Evolutionary conservation across 768 basidiomycete species (phyloP), one percentile per base, ranked within the genome.

Genomic region (Hortiboletus campestris): DNA sequence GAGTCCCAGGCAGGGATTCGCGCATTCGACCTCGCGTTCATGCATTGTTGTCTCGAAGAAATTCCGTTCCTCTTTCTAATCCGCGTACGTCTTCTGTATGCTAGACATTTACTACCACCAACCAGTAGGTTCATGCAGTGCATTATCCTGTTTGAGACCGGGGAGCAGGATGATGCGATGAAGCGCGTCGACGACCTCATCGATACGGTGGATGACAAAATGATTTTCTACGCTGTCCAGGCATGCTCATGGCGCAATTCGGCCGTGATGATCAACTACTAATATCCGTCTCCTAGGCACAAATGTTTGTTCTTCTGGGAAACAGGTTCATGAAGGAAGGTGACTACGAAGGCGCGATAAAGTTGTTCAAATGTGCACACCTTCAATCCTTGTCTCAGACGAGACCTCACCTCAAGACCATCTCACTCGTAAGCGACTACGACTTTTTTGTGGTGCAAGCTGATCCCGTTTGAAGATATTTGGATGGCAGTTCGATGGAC

Each of bases 11-110:
- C 43, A 12, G 61, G 54, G 14, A 45, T 62, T 34, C 57, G 57
- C 22, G 31, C 42, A 11, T 59, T 62, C 17, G 62, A 63, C 32
- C 62, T 63, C 32, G 28, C 51, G 16, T 63, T 63, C 42, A 28
- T 51, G 46, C 34, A 50, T 28, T 58, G 60, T n/a, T 35, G 28
- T 4, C 47, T 36, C 6, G 39, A 49, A 22, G 62, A 62, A 20
- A 51, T 46, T 3, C 28, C 39, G 2, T 63, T 62, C 29, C 43
- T 63, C 36, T 51, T 62, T 19, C 50, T 62, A 2, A 45, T 63
- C 9, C 56, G 57, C 14, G 62, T 63, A 28, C 10, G 56, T 55
- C n/a, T 32, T 25, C 11, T 25, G n/a, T 28, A 17, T 36, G 4
- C 40, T 2, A 9, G 40, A 10, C 29, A 14, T 20, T 3, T 12